A percentile compares a stretch with the other conserved stretches of the same genome.
These are phyloP conservation scores for Moesziomyces sp. DNA, from an alignment of 1,284 basidiomycete species.

Conservation along the genomic window DNA sequence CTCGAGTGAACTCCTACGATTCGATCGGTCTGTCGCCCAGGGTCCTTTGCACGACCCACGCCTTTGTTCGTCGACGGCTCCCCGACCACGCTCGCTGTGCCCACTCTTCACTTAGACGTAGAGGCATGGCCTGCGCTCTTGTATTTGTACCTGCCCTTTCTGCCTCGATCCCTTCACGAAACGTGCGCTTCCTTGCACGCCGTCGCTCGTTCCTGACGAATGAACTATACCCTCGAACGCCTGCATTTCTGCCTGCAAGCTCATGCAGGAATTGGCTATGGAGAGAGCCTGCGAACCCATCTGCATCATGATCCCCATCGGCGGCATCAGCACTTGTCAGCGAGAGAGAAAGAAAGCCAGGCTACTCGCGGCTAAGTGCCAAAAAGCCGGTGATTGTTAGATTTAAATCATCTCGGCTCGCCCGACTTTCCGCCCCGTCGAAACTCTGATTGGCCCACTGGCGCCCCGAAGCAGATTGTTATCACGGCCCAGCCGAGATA, in stretches of 20 bases:
- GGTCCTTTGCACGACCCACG: background rate
- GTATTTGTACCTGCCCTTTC: slow-evolving; percentile 10
- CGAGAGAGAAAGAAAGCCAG: background rate
- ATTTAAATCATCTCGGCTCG: background rate
- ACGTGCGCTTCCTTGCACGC: background rate
- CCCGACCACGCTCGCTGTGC: no score
- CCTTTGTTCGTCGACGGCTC: no score
- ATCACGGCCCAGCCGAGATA: background rate
- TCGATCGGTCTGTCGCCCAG: no score
- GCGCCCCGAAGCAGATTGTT: background rate
- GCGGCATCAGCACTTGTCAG: background rate
- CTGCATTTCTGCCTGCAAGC: background rate
- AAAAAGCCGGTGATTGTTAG: background rate
- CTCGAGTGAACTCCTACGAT: slow-evolving; percentile 3
- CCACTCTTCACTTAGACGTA: no score
- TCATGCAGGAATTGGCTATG: background rate
- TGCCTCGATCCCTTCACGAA: background rate
- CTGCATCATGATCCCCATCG: background rate
- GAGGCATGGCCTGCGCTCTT: background rate
- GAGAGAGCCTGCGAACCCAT: no score
- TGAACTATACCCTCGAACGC: slow-evolving; percentile 10
- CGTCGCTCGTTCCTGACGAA: background rate
- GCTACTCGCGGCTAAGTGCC: background rate
- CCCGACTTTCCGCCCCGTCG: background rate
- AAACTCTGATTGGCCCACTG: background rate